A percentile compares a stretch with the other conserved stretches of the same genome.
Conservation (phyloP, 257 asterid genomes). For the Agastache rugosa region DNA sequence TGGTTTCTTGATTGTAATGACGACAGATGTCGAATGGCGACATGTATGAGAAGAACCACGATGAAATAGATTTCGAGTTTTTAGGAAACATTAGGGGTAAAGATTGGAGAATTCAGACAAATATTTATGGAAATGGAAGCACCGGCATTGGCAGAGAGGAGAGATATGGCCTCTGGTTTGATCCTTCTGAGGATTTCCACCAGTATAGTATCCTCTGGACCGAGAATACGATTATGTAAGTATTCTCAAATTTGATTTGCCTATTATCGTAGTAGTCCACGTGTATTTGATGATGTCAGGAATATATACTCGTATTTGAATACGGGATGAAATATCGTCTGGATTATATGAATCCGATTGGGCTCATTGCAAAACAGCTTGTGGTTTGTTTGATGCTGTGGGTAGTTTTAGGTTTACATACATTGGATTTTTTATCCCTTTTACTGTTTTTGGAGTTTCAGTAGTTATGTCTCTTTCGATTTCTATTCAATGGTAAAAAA, state of each 20-base stretch:
- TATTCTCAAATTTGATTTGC: background rate
- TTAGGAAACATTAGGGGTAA: constrained; percentile 85
- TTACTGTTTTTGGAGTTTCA: constrained; percentile 36
- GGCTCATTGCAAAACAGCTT: constrained; percentile 21
- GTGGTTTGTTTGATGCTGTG: constrained; percentile 37
- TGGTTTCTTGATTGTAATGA: constrained; percentile 31
- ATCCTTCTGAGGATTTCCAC: constrained; percentile 87
- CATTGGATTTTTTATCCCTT: constrained; percentile 22
- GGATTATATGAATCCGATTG: background rate
- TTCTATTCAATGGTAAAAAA: constrained; percentile 19
- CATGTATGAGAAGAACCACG: constrained; percentile 78
- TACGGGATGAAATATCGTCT: background rate
- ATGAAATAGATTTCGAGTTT: constrained; percentile 89
- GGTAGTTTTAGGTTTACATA: constrained; percentile 19
- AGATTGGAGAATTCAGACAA: constrained; percentile 88
- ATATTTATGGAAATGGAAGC: constrained; percentile 91
- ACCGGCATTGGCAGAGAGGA: constrained; percentile 81
- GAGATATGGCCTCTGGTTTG: constrained; percentile 88
- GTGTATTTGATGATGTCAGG: background rate
- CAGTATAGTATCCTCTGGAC: constrained; percentile 80
- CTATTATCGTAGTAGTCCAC: background rate
- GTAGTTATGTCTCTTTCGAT: constrained; percentile 16
- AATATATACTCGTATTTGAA: background rate
- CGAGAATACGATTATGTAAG: constrained; percentile 68
- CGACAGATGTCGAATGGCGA: constrained; percentile 85